Evolutionary conservation across 768 basidiomycete species (phyloP), one percentile per base, ranked within the genome.

Genomic region (Collybiopsis luxurians): DNA sequence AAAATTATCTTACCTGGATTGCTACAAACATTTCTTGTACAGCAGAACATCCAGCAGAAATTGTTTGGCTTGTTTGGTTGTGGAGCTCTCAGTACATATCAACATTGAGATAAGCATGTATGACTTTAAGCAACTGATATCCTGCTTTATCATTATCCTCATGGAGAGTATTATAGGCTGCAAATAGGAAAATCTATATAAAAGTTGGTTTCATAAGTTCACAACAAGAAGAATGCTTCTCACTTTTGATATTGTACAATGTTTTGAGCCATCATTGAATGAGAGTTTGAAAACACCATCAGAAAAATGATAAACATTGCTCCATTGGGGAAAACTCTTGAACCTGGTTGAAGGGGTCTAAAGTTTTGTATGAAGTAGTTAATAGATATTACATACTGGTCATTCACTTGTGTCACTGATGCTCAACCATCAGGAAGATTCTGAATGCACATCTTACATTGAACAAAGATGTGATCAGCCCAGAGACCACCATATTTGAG

Each of bases 191-290:
- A 12, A 67, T 54, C 69, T 69, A 44, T 36, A 10, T 11, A 58
- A n/a, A n/a, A n/a, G n/a, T n/a, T n/a, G n/a, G n/a, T n/a, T 36
- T 11, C 30, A 31, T 13, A 51, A 28, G 28, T 40, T 15, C 21
- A 50, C 23, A 44, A 7, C 15, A 13, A 53, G 23, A 49, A 23
- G 34, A 38, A 5, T n/a, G 13, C n/a, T 47, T 12, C 23, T 45
- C 55, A 74, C 70, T 55, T 68, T 72, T 7, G 64, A 51, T 4
- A 74, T 62, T 56, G 72, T 69, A 24, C 59, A 46, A 47, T 63
- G 57, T 44, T 72, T 73, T n/a, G 55, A 63, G 2, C 67, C 69
- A 59, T 75, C 66, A 1, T 54, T 59, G 55, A 71, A 75, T 0
- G 61, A 28, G 2, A 67, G 43, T n/a, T 59, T 48, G 2, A 65